Evolutionary conservation across 2,329 filamentous ascomycete species (phyloP), one percentile per base, ranked within the genome.

Genomic region (Colletotrichum lindemuthianum): DNA sequence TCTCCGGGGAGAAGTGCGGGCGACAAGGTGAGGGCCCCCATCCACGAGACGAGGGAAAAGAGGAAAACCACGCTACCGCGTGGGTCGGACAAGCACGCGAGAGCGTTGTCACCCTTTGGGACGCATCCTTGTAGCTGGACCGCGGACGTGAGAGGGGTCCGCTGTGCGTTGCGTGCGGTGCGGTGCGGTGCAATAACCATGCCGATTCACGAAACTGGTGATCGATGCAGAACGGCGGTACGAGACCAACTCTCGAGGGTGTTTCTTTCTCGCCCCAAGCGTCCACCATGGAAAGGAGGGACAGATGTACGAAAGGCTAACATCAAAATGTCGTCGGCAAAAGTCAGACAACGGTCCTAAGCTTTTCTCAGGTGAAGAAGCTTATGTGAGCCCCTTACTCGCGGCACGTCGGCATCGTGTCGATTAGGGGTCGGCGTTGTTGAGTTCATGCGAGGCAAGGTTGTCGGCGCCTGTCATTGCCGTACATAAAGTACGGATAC

Each of bases 291-390:
- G 24, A 24, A 24, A 24, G 4, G 24, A 24, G 24, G 5, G 24
- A 24, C 24, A 24, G 24, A 24, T 24, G 24, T 4, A 24, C 24
- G 24, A 24, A 24, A 24, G 24, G 24, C 24, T 24, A 24, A 24
- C 24, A 24, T 24, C 24, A 24, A 24, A 24, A 24, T 24, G 24
- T 24, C 24, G 24, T 24, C n/a, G 24, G 24, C 24, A 24, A 24
- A 24, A 24, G 24, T 65, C 57, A 40, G 57, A 52, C 13, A 33
- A n/a, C 15, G 47, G 44, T 40, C 15, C 51, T 37, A 57, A 52
- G 41, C 63, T 57, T 65, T 63, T 52, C 45, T 59, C 52, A 47
- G 56, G 34, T 41, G 40, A 45, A 51, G 58, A 63, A 63, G 40
- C 63, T 57, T 52, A 48, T 58, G 55, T 58, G 15, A n/a, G 15